These are phyloP conservation scores for Globisporangium nunn DNA, from an alignment of 352 stramenopile species.

Conservation along the genomic window DNA sequence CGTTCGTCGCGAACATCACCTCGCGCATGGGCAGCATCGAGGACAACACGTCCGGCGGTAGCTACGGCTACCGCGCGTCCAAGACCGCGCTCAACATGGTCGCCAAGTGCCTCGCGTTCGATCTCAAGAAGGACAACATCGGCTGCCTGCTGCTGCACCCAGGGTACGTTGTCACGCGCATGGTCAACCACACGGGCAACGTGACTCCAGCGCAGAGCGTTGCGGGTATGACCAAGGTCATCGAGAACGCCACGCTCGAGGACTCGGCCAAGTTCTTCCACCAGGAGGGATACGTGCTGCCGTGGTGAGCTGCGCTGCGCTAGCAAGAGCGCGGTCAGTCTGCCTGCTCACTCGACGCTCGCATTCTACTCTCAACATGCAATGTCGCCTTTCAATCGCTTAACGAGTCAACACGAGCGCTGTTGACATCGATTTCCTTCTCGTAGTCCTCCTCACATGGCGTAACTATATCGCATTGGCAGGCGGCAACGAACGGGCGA, in stretches of 20 bases:
- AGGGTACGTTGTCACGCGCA: constrained; percentile 56
- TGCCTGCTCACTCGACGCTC: neutral
- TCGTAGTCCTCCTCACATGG: too few species aligned
- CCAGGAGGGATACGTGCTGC: constrained; percentile 39
- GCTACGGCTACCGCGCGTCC: constrained; percentile 74
- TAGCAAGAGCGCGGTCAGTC: neutral
- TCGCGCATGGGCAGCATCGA: constrained; percentile 55
- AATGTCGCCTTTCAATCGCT: too few species aligned
- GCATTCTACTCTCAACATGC: too few species aligned
- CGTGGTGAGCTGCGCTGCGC: constrained; percentile 29
- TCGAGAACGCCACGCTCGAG: constrained; percentile 39
- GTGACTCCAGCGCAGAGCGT: constrained; percentile 41
- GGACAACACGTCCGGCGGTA: constrained; percentile 47
- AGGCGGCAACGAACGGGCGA: neutral
- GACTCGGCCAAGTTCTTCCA: constrained; percentile 50
- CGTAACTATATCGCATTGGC: too few species aligned
- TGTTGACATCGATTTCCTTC: too few species aligned
- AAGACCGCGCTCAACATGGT: constrained; percentile 81
- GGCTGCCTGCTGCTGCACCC: constrained; percentile 50
- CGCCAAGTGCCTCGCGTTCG: constrained; percentile 41
- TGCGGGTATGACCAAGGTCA: constrained; percentile 38
- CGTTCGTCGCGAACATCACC: constrained; percentile 52
- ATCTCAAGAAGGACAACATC: constrained; percentile 49
- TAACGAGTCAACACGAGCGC: too few species aligned
- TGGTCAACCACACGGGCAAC: constrained; percentile 36